Percentiles rank a stretch among this genome's conserved stretches.
phyloP scores from a whole-genome alignment of 2,329 filamentous ascomycete genomes.

The Ophiostoma fasciatum region DNA sequence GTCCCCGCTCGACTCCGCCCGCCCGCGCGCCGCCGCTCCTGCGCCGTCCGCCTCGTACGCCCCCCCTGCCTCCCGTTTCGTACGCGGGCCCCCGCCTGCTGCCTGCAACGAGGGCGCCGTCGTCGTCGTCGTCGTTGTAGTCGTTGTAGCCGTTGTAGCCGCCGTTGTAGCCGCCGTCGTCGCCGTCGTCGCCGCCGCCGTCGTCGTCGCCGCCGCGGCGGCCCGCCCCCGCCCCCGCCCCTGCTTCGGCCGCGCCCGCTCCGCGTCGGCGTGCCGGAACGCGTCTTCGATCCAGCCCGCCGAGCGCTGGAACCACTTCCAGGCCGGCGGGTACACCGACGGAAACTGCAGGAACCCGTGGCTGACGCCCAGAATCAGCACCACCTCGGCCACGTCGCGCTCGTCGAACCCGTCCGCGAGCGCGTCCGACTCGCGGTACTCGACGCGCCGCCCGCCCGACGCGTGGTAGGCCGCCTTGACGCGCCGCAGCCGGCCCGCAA shows the following conservation, averaged over 20 bases:
- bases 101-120: not conserved
- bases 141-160: no score
- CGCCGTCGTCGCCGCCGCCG: not conserved
- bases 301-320: slow-evolving; percentile 71
- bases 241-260: slow-evolving; percentile 14
- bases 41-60: no score
- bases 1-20: slow-evolving; percentile 50
- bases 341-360: slow-evolving; percentile 94
- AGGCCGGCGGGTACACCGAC: slow-evolving; percentile 73
- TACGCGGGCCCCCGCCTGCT: not conserved
- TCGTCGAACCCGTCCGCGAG: slow-evolving; percentile 47
- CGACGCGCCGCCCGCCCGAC: slow-evolving; percentile 36
- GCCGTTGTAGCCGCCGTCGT: not conserved
- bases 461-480: slow-evolving; percentile 48
- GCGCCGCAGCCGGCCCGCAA: slow-evolving; percentile 74
- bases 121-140: not conserved
- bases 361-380: slow-evolving; percentile 73
- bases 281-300: slow-evolving; percentile 70
- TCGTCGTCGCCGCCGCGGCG: not conserved
- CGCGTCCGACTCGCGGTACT: slow-evolving; percentile 30
- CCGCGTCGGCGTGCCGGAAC: slow-evolving; percentile 39
- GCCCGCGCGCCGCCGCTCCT: slow-evolving; percentile 17
- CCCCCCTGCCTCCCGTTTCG: no score
- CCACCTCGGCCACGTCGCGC: slow-evolving; percentile 59
- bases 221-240: not conserved